Evolutionary conservation across 2,329 filamentous ascomycete genomes (phyloP).

Genomic region (Colletotrichum australisinense): DNA sequence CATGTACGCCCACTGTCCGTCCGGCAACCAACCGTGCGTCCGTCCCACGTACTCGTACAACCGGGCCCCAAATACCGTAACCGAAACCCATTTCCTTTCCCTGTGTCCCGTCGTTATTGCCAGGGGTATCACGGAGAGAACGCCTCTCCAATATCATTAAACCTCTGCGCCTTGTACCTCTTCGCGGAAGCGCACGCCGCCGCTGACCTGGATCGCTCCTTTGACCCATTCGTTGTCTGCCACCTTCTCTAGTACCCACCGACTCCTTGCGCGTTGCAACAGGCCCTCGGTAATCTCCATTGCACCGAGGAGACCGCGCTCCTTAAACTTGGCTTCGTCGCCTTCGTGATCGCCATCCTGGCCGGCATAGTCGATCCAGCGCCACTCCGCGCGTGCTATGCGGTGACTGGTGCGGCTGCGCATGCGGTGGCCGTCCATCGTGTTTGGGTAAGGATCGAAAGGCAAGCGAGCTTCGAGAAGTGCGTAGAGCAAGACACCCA

Average conservation of each 20-base stretch:
- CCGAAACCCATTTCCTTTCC: conserved; percentile 5
- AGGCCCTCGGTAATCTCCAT: conserved; percentile 86
- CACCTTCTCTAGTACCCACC: conserved; percentile 82
- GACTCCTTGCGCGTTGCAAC: conserved; percentile 82
- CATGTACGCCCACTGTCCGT: neutral
- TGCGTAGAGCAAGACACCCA: conserved; percentile 93
- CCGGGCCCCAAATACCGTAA: conserved; percentile 1
- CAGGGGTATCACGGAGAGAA: conserved; percentile 22
- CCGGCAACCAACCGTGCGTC: neutral
- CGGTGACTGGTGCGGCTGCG: conserved; percentile 87
- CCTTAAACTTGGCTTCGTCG: conserved; percentile 69
- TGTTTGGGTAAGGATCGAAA: conserved; percentile 89
- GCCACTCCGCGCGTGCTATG: conserved; percentile 96
- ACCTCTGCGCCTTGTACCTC: conserved; percentile 69
- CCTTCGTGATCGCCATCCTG: conserved; percentile 88
- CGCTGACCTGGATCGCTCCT: conserved; percentile 76
- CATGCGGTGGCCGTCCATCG: conserved; percentile 80
- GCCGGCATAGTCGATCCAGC: conserved; percentile 88
- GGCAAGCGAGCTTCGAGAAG: conserved; percentile 92
- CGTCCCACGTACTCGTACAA: conserved; percentile 29
- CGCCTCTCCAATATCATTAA: conserved; percentile 35
- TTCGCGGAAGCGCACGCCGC: conserved; percentile 68
- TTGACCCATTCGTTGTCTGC: conserved; percentile 80
- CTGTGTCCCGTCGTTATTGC: conserved; percentile 7
- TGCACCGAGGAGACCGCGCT: conserved; percentile 77